Base-by-base conservation (phyloP, 306 rosid genomes). In the Dalbergia oliveri region DNA sequence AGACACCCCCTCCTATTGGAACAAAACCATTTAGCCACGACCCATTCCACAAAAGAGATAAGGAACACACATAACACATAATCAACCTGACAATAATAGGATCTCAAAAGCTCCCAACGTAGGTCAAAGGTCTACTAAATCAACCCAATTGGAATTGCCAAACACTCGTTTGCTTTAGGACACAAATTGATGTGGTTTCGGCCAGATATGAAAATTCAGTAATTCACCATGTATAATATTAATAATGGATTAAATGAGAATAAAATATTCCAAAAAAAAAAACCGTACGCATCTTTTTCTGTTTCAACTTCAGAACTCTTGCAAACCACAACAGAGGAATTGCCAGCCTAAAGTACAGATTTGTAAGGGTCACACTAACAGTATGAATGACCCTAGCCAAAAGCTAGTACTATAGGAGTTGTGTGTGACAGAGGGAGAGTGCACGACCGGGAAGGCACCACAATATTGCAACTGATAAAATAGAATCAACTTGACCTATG, bases 231-330 rank as follows among this genome's bases (percentile, higher is more conserved):
- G 31, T 65, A 44, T 57, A 33, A 26, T 26, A 26, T 26, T 26
- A 26, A 44, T 66, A 73, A 41, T 78, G 14, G 19, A 75, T 21
- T 23, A 54, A 26, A 26, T 26, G 31, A 26, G 31, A 26, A 26
- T 26, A 26, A 26, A 26, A 26, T 26, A 26, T 26, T 26, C 31
- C 2, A 26, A 2, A 26, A 26, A 84, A 75, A 79, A 0, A 18
- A 45, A 51, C 35, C 21, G 9, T 74, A 60, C 23, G 11, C 61
- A 49, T 26, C 11, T 21, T 53, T 73, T 45, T 73, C 50, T 62
- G 81, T 68, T 79, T 75, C 69, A 79, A 53, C 66, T 45, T 33
- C 61, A 78, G 4, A 45, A 79, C 23, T 53, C 64, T 68, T 9
- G 3, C 18, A 41, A 47, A 21, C 33, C 60, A 67, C 21, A 37